phyloP scores from a whole-genome alignment of 1,284 basidiomycete genomes.

The Coniferiporia sulphurascens region DNA sequence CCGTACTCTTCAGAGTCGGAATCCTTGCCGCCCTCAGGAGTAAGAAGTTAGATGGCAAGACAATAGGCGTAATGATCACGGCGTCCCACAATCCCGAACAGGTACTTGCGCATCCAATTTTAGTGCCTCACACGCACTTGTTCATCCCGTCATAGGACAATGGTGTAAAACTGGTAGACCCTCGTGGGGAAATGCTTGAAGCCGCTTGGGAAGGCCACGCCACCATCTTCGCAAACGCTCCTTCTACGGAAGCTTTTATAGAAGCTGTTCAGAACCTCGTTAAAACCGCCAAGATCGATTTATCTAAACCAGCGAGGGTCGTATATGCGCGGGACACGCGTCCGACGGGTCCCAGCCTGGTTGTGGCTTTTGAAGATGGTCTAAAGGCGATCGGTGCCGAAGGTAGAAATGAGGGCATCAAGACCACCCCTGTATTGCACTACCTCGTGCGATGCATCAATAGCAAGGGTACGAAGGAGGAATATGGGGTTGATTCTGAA shows the following conservation, averaged over 20 bases:
- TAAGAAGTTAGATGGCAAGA: conserved; percentile 85
- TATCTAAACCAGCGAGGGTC: conserved; percentile 74
- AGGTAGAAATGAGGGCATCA: conserved; percentile 73
- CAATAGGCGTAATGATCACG: conserved; percentile 98
- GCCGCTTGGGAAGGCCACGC: conserved; percentile 90
- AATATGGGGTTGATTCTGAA: conserved; percentile 80
- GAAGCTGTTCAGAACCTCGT: conserved; percentile 64
- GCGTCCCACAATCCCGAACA: conserved; percentile 97
- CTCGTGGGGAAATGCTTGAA: conserved; percentile 99
- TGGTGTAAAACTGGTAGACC: conserved; percentile 97
- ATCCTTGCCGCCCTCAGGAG: conserved; percentile 88
- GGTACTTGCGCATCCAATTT: conserved; percentile 40
- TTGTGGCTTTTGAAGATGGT: conserved; percentile 81
- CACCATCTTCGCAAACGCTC: conserved; percentile 85
- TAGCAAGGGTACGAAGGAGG: conserved; percentile 69
- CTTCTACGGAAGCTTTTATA: conserved; percentile 69
- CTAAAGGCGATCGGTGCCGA: conserved; percentile 66
- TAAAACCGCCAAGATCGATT: conserved; percentile 68
- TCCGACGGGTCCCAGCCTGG: conserved; percentile 82
- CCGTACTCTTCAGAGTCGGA: conserved; percentile 90
- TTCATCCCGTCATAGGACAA: conserved; percentile 68
- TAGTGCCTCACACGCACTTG: conserved; percentile 7
- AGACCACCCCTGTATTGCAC: conserved; percentile 94
- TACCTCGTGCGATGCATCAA: conserved; percentile 93
- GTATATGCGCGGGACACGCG: conserved; percentile 94